Evolutionary conservation across 495 filamentous ascomycete species (phyloP), one percentile per base, ranked within the genome.

Genomic region (Wilcoxina mikolae): DNA sequence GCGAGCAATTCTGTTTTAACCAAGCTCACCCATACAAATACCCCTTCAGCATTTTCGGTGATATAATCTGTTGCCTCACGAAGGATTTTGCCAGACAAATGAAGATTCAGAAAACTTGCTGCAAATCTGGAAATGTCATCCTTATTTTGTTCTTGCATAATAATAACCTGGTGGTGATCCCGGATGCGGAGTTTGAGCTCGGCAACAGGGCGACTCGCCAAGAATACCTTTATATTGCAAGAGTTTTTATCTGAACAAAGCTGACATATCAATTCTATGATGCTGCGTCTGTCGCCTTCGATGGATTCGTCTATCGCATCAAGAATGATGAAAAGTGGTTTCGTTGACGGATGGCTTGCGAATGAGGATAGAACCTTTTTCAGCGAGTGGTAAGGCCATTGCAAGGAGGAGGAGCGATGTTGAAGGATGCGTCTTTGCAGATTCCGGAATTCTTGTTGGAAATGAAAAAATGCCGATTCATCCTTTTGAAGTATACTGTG

Each of bases 11-110:
- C 54, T 5, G 49, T 18, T 2, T 29, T n/a, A 51, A 56, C 60
- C 18, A 60, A 51, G 7, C 35, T 39, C 11, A 61, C 54, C 62
- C 60, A 65, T 22, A 63, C 31, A 33, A 65, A 65, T 18, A 61
- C 56, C 9, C 56, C 59, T 23, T 59, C 51, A 1, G 59, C 55
- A 28, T 58, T 52, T 0, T 58, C 45, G 15, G 49, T 20, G 23
- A 63, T 49, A 17, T 48, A 41, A 4, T 48, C 10, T 24, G 4
- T 27, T 4, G 25, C 17, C 7, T 48, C 45, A 3, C 7, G 45
- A 28, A 48, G 25, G 45, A 26, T 48, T 27, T 25, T 4, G 4
- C 10, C 20, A 23, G 45, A 5, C 27, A 25, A 26, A 9, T 27
- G 4, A 23, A 25, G 23, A 7, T n/a, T 48, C 7, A 48, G 20